These are phyloP conservation scores for Cystobasidium pallidum DNA, from an alignment of 1,284 basidiomycete genomes.

Conservation along the genomic window DNA sequence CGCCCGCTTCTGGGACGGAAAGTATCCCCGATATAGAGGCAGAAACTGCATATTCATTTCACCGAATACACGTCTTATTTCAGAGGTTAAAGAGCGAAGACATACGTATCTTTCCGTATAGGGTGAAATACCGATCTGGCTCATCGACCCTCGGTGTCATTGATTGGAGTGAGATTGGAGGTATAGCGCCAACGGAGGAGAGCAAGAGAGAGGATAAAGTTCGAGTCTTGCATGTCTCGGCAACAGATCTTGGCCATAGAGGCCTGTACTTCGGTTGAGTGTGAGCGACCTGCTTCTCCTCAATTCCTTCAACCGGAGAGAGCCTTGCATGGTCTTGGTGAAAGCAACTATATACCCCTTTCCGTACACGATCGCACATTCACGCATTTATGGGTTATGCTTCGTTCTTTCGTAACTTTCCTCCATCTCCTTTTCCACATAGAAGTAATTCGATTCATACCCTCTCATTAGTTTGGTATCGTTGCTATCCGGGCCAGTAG, in stretches of 20 bases:
- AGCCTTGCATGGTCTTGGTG: too few relatives aligned
- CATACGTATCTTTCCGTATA: neutral
- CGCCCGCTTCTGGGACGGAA: neutral
- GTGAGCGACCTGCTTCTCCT: too few relatives aligned
- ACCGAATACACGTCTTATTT: conserved; percentile 11
- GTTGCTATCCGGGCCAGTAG: neutral
- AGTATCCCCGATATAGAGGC: too few relatives aligned
- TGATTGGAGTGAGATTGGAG: conserved; percentile 9
- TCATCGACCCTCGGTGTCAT: conserved; percentile 3
- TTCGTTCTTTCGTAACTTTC: too few relatives aligned
- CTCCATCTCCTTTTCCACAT: too few relatives aligned
- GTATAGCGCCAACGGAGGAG: conserved; percentile 7
- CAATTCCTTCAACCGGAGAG: too few relatives aligned
- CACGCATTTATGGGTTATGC: too few relatives aligned
- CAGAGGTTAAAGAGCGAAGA: neutral
- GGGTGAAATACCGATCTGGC: conserved; percentile 12
- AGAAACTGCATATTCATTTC: neutral
- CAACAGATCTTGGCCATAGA: conserved; percentile 11
- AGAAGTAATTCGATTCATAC: too few relatives aligned
- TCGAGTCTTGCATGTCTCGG: conserved; percentile 7
- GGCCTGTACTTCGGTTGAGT: conserved; percentile 2
- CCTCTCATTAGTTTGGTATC: too few relatives aligned
- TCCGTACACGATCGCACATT: too few relatives aligned
- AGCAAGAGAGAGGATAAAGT: conserved; percentile 14
- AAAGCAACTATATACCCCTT: neutral